phyloP scores from a whole-genome alignment of 176 grass and related monocot genomes.

The Triticum aestivum region IWGSC_CS_RefSeq_v2.1 NC_057798.1:50658511-50659010 shows the following conservation, averaged over 20 bases:
- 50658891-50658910: constrained; percentile 16
- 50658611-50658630: too few species aligned
- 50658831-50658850: background rate
- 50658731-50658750: background rate
- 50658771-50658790: background rate
- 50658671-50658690: background rate
- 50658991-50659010: constrained; percentile 96
- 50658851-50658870: background rate
- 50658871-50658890: background rate
- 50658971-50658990: constrained; percentile 90
- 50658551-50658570: too few species aligned
- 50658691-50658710: background rate
- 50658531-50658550: too few species aligned
- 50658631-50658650: too few species aligned
- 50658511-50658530: background rate
- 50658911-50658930: constrained; percentile 62
- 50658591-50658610: background rate
- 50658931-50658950: constrained; percentile 97
- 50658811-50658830: background rate
- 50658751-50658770: background rate
- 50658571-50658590: too few species aligned
- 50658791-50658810: background rate
- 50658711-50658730: background rate
- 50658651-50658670: too few species aligned
- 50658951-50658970: constrained; percentile 89